Evolutionary conservation across 2,329 filamentous ascomycete genomes (phyloP), one percentile per base, ranked within the genome.

Genomic region (Botryotinia globosa): DNA sequence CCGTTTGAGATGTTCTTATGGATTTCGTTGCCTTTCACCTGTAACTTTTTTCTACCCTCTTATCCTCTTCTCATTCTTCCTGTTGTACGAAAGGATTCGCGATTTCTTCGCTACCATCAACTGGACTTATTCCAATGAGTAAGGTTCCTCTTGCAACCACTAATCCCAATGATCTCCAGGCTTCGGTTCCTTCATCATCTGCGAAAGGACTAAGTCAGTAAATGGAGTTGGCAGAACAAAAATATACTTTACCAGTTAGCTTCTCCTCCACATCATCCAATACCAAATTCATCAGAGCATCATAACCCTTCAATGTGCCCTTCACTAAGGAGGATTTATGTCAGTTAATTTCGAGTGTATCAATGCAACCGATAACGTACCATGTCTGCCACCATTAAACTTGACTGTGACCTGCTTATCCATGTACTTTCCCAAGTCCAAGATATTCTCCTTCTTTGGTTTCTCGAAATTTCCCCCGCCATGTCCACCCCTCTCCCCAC

Each of bases 371-470:
- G 29, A 22, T 29, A n/a, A 81, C 87, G 74, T 81, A 96, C 94
- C 93, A 86, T 98, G 94, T 74, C 95, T 86, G 1, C 96, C 96
- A 59, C 96, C 96, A 80, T 94, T 98, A 83, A 99, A 98, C 84
- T 98, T 98, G 81, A 99, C 94, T 16, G 88, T 92, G 77, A 99
- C 94, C 81, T 92, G 88, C 88, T 98, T 97, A 83, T 99, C 94
- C 92, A 97, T 94, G 83, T 98, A 99, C 85, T 97, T 97, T 81
- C 87, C 90, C 79, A 99, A 83, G 81, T 99, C 95, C 71, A 99
- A 89, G 79, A 99, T 99, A 82, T 98, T 98, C 84, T 99, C 96
- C 87, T 98, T 98, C 89, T 97, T 98, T 74, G 94, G 93, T 79
- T 91, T 89, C 83, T 97, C 93, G 74, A 88, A 81, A n/a, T 84